Base-by-base conservation (phyloP, 495 filamentous ascomycete species). In the Hypoxylon perforatum region DNA sequence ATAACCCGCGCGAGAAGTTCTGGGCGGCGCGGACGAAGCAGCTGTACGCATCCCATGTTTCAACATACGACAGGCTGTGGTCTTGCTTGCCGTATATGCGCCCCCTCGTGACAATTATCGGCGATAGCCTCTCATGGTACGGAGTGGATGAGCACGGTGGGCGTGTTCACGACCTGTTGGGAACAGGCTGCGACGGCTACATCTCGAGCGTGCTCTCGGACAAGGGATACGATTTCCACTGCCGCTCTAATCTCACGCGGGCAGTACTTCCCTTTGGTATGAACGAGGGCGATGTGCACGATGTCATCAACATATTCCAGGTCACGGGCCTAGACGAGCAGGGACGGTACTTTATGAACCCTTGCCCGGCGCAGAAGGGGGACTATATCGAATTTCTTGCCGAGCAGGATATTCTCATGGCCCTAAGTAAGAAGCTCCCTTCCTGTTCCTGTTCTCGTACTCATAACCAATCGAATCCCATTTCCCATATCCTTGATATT, bases 241-340 rank as follows among this genome's bases (percentile, higher is more conserved):
- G 91, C 75, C 91, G 92, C 70, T 92, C 89, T 17, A 95, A 95
- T 64, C 83, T 95, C 17, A 88, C 86, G 4, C 86, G 91, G 2
- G 88, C 91, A 0, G 84, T 93, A 23, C 68, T 88, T 1, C 88
- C 87, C 0, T 87, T 83, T 71, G 90, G 89, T 0, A 67, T 93
- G 50, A 85, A 81, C 9, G 91, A 94, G 73, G 77, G 83, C 42
- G 90, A 93, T 76, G 85, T 93, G 10, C 91, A 93, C 64, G 90
- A 94, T 76, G 90, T 94, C 1, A 76, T 94, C 52, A 93, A 94
- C 72, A 82, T 94, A 19, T 94, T 95, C 67, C 90, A 93, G 70
- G 90, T 92, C 21, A 93, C 91, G 0, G 90, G 90, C 0, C 71
- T 93, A 55, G 86, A 93, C 61, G 80, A 85, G 48, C 76, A 90